A percentile compares a stretch with the other conserved stretches of the same genome.
These are phyloP conservation scores for Vanrija pseudolonga DNA, from an alignment of 1,284 basidiomycete genomes.

Conservation along the genomic window DNA sequence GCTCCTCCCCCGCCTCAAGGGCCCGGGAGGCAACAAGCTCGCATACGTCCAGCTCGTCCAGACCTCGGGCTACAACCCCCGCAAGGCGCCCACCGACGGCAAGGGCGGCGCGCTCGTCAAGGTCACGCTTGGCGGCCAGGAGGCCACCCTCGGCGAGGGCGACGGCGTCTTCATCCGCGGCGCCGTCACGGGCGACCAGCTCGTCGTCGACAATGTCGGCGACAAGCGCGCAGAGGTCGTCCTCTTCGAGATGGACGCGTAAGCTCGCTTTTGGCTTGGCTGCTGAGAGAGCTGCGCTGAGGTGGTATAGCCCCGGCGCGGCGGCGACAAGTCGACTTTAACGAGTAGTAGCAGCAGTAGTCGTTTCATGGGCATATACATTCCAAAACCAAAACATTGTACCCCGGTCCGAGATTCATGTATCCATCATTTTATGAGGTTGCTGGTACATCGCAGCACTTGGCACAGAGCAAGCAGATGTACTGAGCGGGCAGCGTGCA, in stretches of 20 bases:
- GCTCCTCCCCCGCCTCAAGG: slow-evolving; percentile 52
- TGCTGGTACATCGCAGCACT: no score
- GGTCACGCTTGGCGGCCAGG: slow-evolving; percentile 43
- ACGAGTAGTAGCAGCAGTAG: no score
- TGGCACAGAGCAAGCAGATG: no score
- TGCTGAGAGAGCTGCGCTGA: no score
- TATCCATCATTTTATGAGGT: no score
- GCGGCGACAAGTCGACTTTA: no score
- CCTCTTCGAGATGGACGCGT: slow-evolving; percentile 63
- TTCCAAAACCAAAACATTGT: no score
- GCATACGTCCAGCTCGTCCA: slow-evolving; percentile 57
- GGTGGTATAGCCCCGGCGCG: no score
- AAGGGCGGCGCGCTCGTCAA: slow-evolving; percentile 24
- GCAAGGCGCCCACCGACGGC: slow-evolving; percentile 40
- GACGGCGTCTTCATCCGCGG: slow-evolving; percentile 67
- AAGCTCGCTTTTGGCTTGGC: background rate
- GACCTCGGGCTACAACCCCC: slow-evolving; percentile 67
- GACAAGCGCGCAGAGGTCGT: slow-evolving; percentile 62
- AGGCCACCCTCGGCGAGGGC: slow-evolving; percentile 58
- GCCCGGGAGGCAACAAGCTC: slow-evolving; percentile 29
- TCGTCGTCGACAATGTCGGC: slow-evolving; percentile 58
- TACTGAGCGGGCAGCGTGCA: no score
- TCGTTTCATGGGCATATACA: no score
- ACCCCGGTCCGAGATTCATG: no score
- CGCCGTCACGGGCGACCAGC: slow-evolving; percentile 53